Base-by-base conservation (phyloP, 768 basidiomycete species). In the Mycena galericulata region DNA sequence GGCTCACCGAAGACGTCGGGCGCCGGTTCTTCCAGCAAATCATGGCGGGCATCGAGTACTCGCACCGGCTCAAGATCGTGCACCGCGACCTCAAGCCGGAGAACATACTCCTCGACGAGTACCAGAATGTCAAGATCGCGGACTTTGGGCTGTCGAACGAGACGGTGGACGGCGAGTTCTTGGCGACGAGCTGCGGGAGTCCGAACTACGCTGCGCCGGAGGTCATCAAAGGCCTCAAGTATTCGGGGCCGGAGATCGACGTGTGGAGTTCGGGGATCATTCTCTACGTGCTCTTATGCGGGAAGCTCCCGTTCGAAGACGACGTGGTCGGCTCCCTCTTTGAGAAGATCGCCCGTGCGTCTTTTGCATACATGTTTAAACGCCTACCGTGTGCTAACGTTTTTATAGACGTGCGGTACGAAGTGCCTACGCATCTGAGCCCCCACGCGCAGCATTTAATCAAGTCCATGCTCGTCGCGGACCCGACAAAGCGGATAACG, bases 261-360 rank as follows among this genome's bases (percentile, higher is more conserved):
- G 96, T 99, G 14, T 99, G 98, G 98, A 96, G 94, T 73, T 94
- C 94, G 63, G 98, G 98, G 0, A 97, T 99, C n/a, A 99, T 99
- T 72, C 87, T 99, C 57, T 98, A 97, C 81, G 98, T 99, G 64
- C 96, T 99, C 92, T 87, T 99, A 5, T 97, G 94, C 75, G 98
- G 97, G 7, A 85, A 93, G 50, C 86, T 99, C 30, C 98, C 98
- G 1, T 99, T 99, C 77, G 98, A 99, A 81, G 97, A 99, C 79
- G 96, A 98, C 47, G 94, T 98, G 76, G 95, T 99, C 45, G 94
- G 96, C 54, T 86, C 88, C 0, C 81, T 99, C 14, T 99, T 99
- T 82, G 91, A 92, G 62, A 98, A 98, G 82, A 99, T 99, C 74
- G 93, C 92, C 68, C 91, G 95, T 92, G 74, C 75, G 90, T 7